Conservation (phyloP, 495 filamentous ascomycete genomes). For the Neurospora sp. region DNA sequence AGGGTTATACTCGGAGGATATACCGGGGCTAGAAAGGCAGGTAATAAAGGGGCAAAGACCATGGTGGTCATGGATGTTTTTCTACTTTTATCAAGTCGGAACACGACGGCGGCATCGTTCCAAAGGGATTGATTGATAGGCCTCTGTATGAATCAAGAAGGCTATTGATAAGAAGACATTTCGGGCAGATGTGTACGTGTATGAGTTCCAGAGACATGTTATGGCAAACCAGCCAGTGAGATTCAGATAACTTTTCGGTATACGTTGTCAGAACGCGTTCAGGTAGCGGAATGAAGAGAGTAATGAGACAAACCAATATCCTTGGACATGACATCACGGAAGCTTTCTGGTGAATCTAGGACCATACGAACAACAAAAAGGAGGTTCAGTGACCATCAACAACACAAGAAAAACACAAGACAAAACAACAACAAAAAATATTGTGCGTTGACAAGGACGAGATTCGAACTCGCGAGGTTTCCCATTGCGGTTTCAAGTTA, state of each 20-base stretch:
- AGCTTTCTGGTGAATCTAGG: not conserved
- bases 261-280: not conserved
- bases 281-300: not conserved
- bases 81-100: not conserved
- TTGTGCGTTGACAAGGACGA: constrained; percentile 12
- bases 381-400: not conserved
- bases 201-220: not conserved
- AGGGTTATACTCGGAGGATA: not conserved
- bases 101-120: not conserved
- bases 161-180: not conserved
- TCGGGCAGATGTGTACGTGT: not conserved
- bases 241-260: not conserved
- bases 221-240: not conserved
- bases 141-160: not conserved
- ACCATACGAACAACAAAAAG: not conserved
- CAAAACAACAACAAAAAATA: not conserved
- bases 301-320: not conserved
- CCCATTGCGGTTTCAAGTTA: constrained; percentile 11
- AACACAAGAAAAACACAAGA: not conserved
- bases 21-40: not conserved
- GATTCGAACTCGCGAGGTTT: constrained; percentile 18
- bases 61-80: not conserved
- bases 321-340: not conserved
- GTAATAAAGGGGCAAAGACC: not conserved
- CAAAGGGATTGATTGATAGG: not conserved